Evolutionary conservation across 345 rosid genomes (phyloP), one percentile per base, ranked within the genome.

Genomic region (Brassica juncea): DNA sequence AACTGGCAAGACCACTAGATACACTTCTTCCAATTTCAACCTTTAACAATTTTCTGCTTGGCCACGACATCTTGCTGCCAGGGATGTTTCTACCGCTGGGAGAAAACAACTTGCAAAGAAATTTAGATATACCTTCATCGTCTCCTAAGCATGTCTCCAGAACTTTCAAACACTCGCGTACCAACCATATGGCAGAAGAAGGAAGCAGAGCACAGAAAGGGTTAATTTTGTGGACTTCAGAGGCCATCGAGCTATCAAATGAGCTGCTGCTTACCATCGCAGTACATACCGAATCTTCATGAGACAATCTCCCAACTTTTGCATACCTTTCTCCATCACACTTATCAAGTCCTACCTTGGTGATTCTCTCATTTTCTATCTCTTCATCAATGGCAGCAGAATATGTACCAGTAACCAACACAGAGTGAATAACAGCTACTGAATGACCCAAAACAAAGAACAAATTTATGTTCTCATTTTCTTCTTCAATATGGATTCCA

Each of bases 221-320:
- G 66, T 77, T 78, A 66, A 23, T 66, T 60, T 62, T 65, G 59
- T 79, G 72, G 75, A 70, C 74, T 85, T 86, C 90, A 82, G 77
- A 68, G 70, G 71, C 65, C 85, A 71, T 81, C 47, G 86, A 63
- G 35, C 71, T 62, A 83, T 80, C 85, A 70, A 73, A 68, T 64
- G 81, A 82, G 75, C 87, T 70, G 84, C 81, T 85, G 81, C 89
- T 85, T 80, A 82, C 90, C 65, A 82, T 70, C 27, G 84, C 84
- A 72, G 91, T 82, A 82, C 85, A 86, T 49, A 92, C 88, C 12
- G 95, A 88, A 82, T 90, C 90, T 80, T 88, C 92, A 85, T 85
- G 86, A 35, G 97, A 87, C 68, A 90, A 81, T 70, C 91, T 85
- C 76, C 97, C 99, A 8, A 92, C 94, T 88, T 94, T 91, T 81